Evolutionary conservation across 805 yeast species (phyloP).

Genomic region (Hanseniaspora jakobsenii): DNA sequence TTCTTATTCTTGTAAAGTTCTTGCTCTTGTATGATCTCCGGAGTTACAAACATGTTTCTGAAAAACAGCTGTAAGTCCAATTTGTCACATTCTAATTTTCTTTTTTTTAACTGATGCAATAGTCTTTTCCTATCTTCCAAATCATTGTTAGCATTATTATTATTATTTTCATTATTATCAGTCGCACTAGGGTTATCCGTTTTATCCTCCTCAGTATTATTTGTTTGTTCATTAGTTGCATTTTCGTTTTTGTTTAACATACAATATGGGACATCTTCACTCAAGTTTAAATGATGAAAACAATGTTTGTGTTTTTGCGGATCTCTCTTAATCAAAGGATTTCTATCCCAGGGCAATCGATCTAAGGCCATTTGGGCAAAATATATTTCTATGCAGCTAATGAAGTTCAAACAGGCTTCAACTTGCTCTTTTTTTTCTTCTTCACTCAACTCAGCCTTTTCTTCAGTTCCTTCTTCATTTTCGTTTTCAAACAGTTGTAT

Average conservation of each 20-base stretch:
- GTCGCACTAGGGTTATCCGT: not conserved
- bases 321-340: not conserved
- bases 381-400: slow-evolving; percentile 26
- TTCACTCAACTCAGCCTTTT: slow-evolving; percentile 6
- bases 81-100: slow-evolving; percentile 5
- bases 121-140: not conserved
- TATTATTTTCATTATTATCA: not conserved
- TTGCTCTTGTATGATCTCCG: slow-evolving; percentile 8
- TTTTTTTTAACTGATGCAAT: not conserved
- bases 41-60: slow-evolving; percentile 12
- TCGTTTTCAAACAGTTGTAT: slow-evolving; percentile 10
- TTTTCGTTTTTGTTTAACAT: no score
- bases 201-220: not conserved
- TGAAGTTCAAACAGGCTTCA: slow-evolving; percentile 24
- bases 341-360: slow-evolving; percentile 3
- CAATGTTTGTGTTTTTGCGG: slow-evolving; percentile 1
- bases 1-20: slow-evolving; percentile 1
- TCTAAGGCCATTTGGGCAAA: slow-evolving; percentile 11
- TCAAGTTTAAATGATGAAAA: not conserved
- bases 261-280: not conserved
- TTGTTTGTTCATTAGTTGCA: not conserved
- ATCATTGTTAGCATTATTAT: not conserved
- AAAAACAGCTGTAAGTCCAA: slow-evolving; percentile 12
- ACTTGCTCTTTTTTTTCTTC: slow-evolving; percentile 25
- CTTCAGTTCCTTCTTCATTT: slow-evolving; percentile 14